Conservation (phyloP, 768 basidiomycete species). For the Mycena albidolilacea region DNA sequence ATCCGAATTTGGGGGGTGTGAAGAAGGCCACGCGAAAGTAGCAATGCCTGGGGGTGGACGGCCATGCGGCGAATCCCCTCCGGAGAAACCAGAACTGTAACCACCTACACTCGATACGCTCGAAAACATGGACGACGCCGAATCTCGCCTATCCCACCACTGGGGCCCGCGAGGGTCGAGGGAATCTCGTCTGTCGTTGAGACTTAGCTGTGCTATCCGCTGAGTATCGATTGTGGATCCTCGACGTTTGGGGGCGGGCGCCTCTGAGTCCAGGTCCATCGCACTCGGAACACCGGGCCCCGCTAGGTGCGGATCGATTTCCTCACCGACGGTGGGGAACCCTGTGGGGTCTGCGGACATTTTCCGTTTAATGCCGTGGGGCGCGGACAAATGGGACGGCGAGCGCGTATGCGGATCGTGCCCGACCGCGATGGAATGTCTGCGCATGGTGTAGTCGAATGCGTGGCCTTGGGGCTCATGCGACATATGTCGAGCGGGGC, state of each 20-base stretch:
- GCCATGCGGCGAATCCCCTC: constrained; percentile 73
- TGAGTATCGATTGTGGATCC: constrained; percentile 88
- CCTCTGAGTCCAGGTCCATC: constrained; percentile 72
- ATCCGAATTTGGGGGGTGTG: constrained; percentile 46
- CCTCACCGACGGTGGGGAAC: constrained; percentile 69
- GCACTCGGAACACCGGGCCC: constrained; percentile 78
- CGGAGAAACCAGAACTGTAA: constrained; percentile 71
- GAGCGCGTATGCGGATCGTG: constrained; percentile 60
- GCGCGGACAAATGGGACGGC: constrained; percentile 51
- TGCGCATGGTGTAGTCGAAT: constrained; percentile 79
- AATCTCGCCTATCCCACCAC: constrained; percentile 86
- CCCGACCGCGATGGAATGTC: constrained; percentile 80
- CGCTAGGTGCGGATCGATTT: constrained; percentile 75
- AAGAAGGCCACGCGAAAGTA: constrained; percentile 79
- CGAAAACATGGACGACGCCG: constrained; percentile 78
- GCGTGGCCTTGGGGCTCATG: constrained; percentile 62
- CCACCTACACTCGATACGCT: constrained; percentile 67
- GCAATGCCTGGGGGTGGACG: constrained; percentile 74
- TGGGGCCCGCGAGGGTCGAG: constrained; percentile 73
- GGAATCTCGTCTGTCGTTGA: constrained; percentile 86
- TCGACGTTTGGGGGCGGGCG: constrained; percentile 84
- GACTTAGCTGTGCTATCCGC: constrained; percentile 79
- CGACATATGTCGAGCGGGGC: constrained; percentile 44
- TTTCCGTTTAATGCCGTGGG: constrained; percentile 86
- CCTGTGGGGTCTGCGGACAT: constrained; percentile 78